Base-by-base conservation (phyloP, 129 eudicot genomes). In the Oenanthe sinensis region DNA sequence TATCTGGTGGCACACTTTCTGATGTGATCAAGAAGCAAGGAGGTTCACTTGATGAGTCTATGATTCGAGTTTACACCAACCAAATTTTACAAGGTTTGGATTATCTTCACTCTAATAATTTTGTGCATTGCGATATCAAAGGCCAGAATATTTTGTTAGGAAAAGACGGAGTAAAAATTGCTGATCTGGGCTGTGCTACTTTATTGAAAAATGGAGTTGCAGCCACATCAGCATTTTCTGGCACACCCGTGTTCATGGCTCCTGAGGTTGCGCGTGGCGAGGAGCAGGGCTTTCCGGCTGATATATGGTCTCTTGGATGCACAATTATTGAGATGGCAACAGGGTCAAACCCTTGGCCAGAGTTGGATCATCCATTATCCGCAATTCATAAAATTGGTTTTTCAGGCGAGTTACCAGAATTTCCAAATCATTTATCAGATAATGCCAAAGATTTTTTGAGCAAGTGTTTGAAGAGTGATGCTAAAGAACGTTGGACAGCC, bases 221-320 rank as follows among this genome's bases (percentile, higher is more conserved):
- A 69, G 78, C 68, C 37, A 63, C 75, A 47, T 42, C 67, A 52
- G 76, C 14, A 28, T 75, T 85, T 78, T 77, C 91, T 78, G 98
- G 98, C 63, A 93, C 98, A 78, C 98, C 98, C 79, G 85, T 83
- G 65, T 93, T 89, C 67, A 93, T 91, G 97, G 84, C 98, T 22
- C 97, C 98, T 37, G 98, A 93, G 44, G 98, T 88, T 30, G 98
- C 98, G 1, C 79, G 98, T 4, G 98, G 96, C 9, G 96, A 91
- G 79, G 90, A 88, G 63, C 98, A 91, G 70, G 86, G 93, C 48
- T 91, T 84, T 77, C 76, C 91, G 11, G 96, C 97, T 44, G 98
- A 93, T 78, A 82, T 93, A 6, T 93, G 98, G 98, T 92, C 98
- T 26, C 74, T 89, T 39, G 98, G 98, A 19, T 93, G 98, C 81